phyloP scores from a whole-genome alignment of 1,139 yeast genomes.

The Scheffersomyces parashehatae region DNA sequence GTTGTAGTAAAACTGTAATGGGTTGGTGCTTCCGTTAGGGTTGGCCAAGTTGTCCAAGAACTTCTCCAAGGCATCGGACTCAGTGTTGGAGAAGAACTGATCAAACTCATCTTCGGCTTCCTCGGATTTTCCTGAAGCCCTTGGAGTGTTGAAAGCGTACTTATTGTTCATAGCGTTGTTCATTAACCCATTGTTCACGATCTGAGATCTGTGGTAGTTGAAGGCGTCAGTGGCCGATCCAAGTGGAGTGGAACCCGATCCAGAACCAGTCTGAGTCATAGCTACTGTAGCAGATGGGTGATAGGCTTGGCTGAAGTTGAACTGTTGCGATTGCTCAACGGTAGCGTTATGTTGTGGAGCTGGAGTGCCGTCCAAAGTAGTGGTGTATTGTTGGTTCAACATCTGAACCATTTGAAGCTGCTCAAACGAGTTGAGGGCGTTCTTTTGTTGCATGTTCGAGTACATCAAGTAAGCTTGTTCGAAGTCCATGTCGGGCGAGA shows the following conservation, averaged over 20 bases:
- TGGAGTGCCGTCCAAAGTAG: slow-evolving; percentile 1
- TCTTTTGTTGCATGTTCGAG: slow-evolving; percentile 40
- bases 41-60: slow-evolving; percentile 47
- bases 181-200: slow-evolving; percentile 1
- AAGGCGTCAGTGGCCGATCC: slow-evolving; percentile 7
- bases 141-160: neutral
- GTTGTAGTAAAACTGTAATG: slow-evolving; percentile 33
- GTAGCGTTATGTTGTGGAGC: neutral
- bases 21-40: slow-evolving; percentile 23
- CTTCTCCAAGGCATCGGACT: slow-evolving; percentile 45
- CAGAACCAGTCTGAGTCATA: neutral
- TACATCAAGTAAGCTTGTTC: slow-evolving; percentile 50
- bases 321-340: neutral
- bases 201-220: slow-evolving; percentile 13
- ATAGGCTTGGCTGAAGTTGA: neutral
- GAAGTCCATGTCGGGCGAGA: slow-evolving; percentile 44
- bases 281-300: neutral
- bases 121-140: slow-evolving; percentile 3
- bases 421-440: slow-evolving; percentile 37
- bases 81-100: slow-evolving; percentile 47
- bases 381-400: slow-evolving; percentile 26
- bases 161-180: slow-evolving; percentile 1
- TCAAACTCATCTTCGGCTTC: slow-evolving; percentile 37
- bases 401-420: slow-evolving; percentile 41
- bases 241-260: slow-evolving; percentile 5